Base-by-base conservation (phyloP, 2,329 filamentous ascomycete species). In the Teratosphaeria zuluensis region DNA sequence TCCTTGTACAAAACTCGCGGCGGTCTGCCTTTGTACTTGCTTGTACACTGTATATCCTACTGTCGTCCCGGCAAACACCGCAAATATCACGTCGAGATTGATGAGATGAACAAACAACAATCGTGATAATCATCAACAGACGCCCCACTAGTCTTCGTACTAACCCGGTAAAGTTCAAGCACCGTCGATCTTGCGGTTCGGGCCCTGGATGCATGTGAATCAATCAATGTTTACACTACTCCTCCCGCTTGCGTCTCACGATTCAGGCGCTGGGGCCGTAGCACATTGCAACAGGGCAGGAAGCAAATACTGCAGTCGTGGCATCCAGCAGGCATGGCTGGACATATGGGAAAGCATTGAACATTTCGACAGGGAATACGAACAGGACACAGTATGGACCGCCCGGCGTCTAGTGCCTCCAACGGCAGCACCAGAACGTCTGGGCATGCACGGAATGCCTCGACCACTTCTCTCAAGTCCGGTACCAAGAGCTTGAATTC, bases 401-500 rank as follows among this genome's bases (percentile, higher is more conserved):
- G 55, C 30, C 24, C 57, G 52, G 28, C 32, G 31, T 53, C 54
- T 24, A 48, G 58, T 42, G 42, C 19, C 5, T 55, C 57, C 52
- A 19, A 28, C 33, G 16, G 55, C 60, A 58, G 38, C 55, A 46
- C 52, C 24, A 14, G 58, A 63, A 51, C 66, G 63, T 38, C 61
- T 61, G 28, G 57, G 58, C 51, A 42, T 19, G n/a, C 42, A 16
- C 42, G 14, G 14, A 46, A 46, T 19, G 14, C 42, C 42, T 46
- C 42, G 14, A 48, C 19, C 30, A 46, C 58, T 30, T 68, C 66
- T 35, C 60, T 56, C 54, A 61, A 56, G n/a, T 35, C 55, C 35
- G 54, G 55, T 21, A 12, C 53, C 21, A 60, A 55, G 8, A 35
- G 54, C n/a, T 9, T 59, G 48, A 54, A 57, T 38, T 38, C 60